A percentile compares a stretch with the other conserved stretches of the same genome.
phyloP scores from a whole-genome alignment of 2,329 filamentous ascomycete species.

The Colletotrichum aenigma region DNA sequence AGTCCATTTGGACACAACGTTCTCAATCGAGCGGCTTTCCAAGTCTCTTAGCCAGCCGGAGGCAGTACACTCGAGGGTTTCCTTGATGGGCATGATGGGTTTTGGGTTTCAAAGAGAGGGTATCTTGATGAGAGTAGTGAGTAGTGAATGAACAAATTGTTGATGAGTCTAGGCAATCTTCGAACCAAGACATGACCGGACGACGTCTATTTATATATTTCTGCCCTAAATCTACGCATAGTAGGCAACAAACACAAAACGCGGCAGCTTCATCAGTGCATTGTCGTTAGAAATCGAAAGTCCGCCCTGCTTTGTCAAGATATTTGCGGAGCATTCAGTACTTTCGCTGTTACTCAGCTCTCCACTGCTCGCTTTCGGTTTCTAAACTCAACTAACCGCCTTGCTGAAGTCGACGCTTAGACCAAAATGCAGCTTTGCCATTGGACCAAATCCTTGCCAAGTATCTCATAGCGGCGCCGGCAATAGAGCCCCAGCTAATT shows the following conservation, averaged over 20 bases:
- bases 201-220: background rate
- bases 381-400: fast-evolving
- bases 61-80: background rate
- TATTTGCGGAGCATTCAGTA: background rate
- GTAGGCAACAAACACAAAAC: background rate
- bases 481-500: fast-evolving
- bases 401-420: no score
- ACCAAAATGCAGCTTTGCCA: no score
- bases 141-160: fast-evolving
- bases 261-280: fast-evolving
- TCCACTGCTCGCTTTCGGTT: background rate
- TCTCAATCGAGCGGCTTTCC: fast-evolving
- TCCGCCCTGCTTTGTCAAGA: background rate
- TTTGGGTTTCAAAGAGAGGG: no score
- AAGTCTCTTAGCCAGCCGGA: background rate
- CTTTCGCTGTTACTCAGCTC: background rate
- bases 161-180: background rate
- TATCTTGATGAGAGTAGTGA: no score
- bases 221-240: fast-evolving
- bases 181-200: fast-evolving
- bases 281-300: background rate
- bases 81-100: fast-evolving
- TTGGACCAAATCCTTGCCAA: fast-evolving
- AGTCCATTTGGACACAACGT: no score
- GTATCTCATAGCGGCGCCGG: fast-evolving